Evolutionary conservation across 1,139 yeast species (phyloP), one percentile per base, ranked within the genome.

Genomic region (Suhomyces wounanorum): DNA sequence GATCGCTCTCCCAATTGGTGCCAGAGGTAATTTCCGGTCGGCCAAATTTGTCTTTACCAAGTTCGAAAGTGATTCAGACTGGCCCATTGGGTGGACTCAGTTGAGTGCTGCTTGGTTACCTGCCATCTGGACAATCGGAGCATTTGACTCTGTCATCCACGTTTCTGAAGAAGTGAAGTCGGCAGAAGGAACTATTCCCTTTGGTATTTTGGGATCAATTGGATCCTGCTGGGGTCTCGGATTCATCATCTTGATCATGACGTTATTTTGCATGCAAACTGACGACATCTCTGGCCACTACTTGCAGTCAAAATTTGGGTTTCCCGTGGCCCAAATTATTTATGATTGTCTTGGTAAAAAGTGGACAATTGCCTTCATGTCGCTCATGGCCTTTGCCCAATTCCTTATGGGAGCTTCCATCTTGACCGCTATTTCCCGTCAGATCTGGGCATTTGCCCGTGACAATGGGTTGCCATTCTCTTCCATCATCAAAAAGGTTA

Each of bases 121-220:
- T 1, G 85, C 87, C 0, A 80, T 81, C 47, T 82, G 87, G 87
- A 80, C 84, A 14, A 82, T 82, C 59, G 84, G 85, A 55, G 84
- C 88, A 0, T 85, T 84, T 61, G 92, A 86, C 63, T 81, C 87
- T 6, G 84, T 87, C 57, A 83, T 85, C 45, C 92, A 86, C 65
- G 81, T 85, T 79, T 77, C 85, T 26, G 94, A 87, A 65, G 92
- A 87, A 63, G 87, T 88, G 25, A 72, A 74, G 41, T 81, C 84
- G 60, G 89, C 92, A 11, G 75, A 84, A 23, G 73, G 70, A 48
- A 82, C 89, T n/a, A 85, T 85, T 16, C 90, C 92, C 10, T 67
- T 80, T 41, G 92, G 90, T 30, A 85, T 83, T 48, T 67, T 79
- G 43, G 68, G 77, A 28, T 77, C 85, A 16, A 84, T 85, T 53